Percentiles rank a stretch among this genome's conserved stretches.
Conservation (phyloP, 306 rosid genomes). For the Erythrophleum fordii region DNA sequence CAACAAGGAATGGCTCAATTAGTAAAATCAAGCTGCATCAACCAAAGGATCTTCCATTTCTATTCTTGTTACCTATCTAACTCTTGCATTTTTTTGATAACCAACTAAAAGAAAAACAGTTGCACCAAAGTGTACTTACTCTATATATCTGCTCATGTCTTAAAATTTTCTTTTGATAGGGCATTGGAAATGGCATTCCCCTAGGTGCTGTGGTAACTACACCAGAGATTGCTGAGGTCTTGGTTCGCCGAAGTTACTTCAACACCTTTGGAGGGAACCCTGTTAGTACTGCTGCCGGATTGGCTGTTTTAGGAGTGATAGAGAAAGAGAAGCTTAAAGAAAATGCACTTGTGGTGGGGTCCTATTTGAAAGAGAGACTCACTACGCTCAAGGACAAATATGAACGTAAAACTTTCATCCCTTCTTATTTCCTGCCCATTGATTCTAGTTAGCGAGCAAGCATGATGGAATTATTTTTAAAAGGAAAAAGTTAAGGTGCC, state of each 20-base stretch:
- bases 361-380: constrained; percentile 76
- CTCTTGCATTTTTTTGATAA: too few species aligned
- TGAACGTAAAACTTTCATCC: constrained; percentile 55
- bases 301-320: constrained; percentile 83
- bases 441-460: not conserved
- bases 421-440: not conserved
- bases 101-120: too few species aligned
- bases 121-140: not conserved
- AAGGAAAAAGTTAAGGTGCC: too few species aligned
- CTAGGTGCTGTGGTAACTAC: constrained; percentile 97
- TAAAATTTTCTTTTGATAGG: constrained; percentile 52
- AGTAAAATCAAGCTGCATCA: not conserved
- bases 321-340: constrained; percentile 91
- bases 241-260: constrained; percentile 77
- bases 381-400: constrained; percentile 68
- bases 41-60: not conserved
- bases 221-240: constrained; percentile 82
- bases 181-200: constrained; percentile 98
- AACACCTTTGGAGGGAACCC: constrained; percentile 98
- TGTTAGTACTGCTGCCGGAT: constrained; percentile 90
- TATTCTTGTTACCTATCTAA: not conserved
- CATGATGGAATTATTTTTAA: not conserved
- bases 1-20: too few species aligned
- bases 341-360: constrained; percentile 76
- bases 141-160: not conserved